A percentile compares a stretch with the other conserved stretches of the same genome.
Conservation (phyloP, 2,329 filamentous ascomycete species). For the Neocucurbitaria cava region DNA sequence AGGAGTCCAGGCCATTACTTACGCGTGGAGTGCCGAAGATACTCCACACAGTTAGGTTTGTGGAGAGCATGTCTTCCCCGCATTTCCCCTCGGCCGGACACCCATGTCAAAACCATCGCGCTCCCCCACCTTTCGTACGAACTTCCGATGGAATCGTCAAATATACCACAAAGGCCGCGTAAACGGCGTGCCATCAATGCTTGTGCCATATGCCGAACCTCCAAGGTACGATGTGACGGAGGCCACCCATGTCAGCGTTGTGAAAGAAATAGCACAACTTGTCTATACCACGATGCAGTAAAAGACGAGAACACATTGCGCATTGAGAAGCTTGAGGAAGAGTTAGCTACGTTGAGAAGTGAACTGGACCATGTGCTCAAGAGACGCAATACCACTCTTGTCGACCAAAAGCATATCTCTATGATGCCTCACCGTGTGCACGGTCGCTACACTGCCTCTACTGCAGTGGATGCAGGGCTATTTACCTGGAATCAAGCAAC, state of each 20-base stretch:
- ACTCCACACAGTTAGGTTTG: no score
- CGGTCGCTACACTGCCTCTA: conserved; percentile 11
- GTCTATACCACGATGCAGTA: conserved; percentile 34
- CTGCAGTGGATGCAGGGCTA: conserved; percentile 32
- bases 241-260: conserved; percentile 41
- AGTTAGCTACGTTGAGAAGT: conserved; percentile 25
- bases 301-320: conserved; percentile 33
- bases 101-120: background rate
- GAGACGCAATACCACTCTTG: background rate
- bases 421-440: background rate
- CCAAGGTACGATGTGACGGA: conserved; percentile 45
- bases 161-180: conserved; percentile 27
- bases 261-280: conserved; percentile 28
- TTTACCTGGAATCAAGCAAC: conserved; percentile 35
- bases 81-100: background rate
- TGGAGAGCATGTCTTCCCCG: background rate
- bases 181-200: conserved; percentile 46
- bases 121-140: conserved; percentile 16
- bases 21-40: no score
- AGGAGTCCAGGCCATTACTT: no score
- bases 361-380: conserved; percentile 5
- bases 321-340: conserved; percentile 37
- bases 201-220: conserved; percentile 37
- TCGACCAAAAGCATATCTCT: background rate
- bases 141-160: conserved; percentile 22